Conservation (phyloP, 805 yeast species). For the Candida qinlingensis region DNA sequence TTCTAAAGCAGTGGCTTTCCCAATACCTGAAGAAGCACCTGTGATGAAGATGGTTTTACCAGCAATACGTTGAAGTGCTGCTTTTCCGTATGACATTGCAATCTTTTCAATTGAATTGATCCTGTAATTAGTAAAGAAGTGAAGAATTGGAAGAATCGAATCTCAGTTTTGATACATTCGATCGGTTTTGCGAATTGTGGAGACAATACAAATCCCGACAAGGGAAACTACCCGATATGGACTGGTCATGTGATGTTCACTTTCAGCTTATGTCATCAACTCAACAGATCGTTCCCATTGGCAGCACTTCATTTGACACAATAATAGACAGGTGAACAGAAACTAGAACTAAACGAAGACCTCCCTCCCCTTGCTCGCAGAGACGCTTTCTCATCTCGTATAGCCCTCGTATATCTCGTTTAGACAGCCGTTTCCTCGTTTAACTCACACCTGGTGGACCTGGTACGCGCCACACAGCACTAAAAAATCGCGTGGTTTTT, state of each 20-base stretch:
- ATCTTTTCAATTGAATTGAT: no score
- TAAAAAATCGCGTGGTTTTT: neutral
- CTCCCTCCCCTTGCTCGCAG: no score
- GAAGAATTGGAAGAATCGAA: no score
- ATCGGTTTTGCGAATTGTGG: neutral
- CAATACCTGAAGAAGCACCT: conserved; percentile 96
- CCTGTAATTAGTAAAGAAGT: no score
- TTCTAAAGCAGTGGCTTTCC: conserved; percentile 85
- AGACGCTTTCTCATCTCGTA: neutral
- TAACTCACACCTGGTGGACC: neutral
- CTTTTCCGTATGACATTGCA: conserved; percentile 58
- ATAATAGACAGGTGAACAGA: no score
- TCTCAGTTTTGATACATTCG: neutral
- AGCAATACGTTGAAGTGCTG: conserved; percentile 75
- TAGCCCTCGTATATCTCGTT: neutral
- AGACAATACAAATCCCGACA: neutral
- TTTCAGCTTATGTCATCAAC: no score
- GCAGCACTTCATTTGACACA: no score
- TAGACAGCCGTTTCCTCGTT: neutral
- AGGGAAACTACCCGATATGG: neutral
- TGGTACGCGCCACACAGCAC: neutral
- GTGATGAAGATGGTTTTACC: conserved; percentile 79
- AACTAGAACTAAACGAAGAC: no score
- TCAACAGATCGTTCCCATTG: no score
- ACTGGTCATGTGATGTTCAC: no score